These are phyloP conservation scores for Rhodamnia argentea DNA, from an alignment of 345 rosid species.

Conservation along the genomic window DNA sequence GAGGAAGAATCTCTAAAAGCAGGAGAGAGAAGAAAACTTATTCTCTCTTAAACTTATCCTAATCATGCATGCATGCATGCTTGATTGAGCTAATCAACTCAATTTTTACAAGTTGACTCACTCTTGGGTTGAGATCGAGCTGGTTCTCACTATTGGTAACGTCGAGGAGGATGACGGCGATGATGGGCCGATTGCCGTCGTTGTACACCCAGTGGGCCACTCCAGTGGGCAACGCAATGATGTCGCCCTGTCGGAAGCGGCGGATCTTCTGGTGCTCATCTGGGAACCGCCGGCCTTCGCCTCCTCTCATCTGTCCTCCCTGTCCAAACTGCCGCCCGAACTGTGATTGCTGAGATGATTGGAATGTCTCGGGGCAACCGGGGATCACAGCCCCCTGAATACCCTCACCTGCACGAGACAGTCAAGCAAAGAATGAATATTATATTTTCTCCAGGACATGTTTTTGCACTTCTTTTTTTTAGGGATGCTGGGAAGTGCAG, in stretches of 20 bases:
- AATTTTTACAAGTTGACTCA: slow-evolving; percentile 4
- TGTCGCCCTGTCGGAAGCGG: slow-evolving; percentile 35
- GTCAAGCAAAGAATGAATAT: neutral
- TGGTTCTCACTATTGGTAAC: slow-evolving; percentile 39
- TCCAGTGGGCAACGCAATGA: slow-evolving; percentile 41
- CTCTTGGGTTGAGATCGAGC: slow-evolving; percentile 61
- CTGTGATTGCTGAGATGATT: slow-evolving; percentile 29
- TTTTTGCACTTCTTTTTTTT: neutral
- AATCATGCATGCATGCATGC: neutral
- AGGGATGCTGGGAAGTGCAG: neutral
- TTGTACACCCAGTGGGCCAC: slow-evolving; percentile 48
- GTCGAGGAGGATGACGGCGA: slow-evolving; percentile 26
- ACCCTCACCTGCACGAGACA: slow-evolving; percentile 27
- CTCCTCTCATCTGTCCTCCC: slow-evolving; percentile 1
- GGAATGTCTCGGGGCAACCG: slow-evolving; percentile 67
- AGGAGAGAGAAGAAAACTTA: neutral
- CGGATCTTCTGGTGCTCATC: slow-evolving; percentile 57
- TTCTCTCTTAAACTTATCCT: neutral
- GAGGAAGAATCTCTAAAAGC: slow-evolving; percentile 40
- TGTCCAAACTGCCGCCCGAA: neutral
- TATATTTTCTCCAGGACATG: neutral
- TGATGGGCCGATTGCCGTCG: slow-evolving; percentile 36
- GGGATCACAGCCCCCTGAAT: slow-evolving; percentile 29
- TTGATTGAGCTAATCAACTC: neutral
- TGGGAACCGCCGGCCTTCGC: slow-evolving; percentile 8